phyloP scores from a whole-genome alignment of 208 protist genomes.

The Naegleria fowleri region DNA sequence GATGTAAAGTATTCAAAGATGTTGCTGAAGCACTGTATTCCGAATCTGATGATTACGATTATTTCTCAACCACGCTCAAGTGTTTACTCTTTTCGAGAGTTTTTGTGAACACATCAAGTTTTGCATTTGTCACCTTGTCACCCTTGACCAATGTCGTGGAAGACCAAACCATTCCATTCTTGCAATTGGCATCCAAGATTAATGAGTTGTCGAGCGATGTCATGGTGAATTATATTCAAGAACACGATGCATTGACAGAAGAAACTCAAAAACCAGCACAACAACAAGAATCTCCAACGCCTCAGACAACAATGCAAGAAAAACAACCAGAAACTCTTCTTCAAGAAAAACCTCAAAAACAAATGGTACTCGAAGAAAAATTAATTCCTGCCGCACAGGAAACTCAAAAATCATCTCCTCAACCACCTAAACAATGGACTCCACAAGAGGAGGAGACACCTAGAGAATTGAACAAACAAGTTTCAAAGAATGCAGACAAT shows the following conservation, averaged over 20 bases:
- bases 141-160: neutral
- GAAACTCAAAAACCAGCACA: neutral
- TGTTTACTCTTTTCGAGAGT: neutral
- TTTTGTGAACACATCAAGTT: neutral
- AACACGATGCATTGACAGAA: neutral
- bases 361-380: neutral
- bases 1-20: neutral
- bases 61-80: neutral
- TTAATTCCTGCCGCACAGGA: neutral
- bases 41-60: neutral
- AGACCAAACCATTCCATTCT: neutral
- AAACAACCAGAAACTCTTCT: too few relatives aligned
- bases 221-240: neutral
- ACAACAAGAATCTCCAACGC: neutral
- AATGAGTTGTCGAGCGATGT: neutral
- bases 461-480: too few relatives aligned
- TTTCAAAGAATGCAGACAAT: too few relatives aligned
- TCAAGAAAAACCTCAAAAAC: too few relatives aligned
- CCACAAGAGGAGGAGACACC: too few relatives aligned
- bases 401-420: too few relatives aligned
- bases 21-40: neutral
- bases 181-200: neutral
- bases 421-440: too few relatives aligned
- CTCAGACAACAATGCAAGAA: neutral
- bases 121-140: neutral